Evolutionary conservation across 2,329 filamentous ascomycete species (phyloP).

Genomic region (Cladophialophora bantiana): DNA sequence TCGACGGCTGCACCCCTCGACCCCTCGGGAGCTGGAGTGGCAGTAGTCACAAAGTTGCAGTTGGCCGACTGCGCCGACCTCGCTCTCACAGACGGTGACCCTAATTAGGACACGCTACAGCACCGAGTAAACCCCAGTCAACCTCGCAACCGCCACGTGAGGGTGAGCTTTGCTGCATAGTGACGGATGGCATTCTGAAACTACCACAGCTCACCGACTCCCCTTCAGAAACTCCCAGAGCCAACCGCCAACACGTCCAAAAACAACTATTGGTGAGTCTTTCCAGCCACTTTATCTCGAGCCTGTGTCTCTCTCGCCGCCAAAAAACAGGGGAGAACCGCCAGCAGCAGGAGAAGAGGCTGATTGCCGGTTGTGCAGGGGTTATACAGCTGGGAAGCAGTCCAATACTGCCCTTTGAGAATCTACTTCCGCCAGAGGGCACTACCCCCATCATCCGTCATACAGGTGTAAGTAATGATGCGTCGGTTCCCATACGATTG

Average conservation of each 20-base stretch:
- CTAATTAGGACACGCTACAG: background rate
- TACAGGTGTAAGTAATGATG: background rate
- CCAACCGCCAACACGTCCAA: background rate
- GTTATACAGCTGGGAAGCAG: background rate
- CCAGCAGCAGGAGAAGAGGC: background rate
- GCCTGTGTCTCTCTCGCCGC: background rate
- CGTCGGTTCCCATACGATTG: background rate
- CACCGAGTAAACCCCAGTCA: background rate
- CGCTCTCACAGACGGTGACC: background rate
- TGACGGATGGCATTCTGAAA: background rate
- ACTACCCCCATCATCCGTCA: background rate
- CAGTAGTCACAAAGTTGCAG: background rate
- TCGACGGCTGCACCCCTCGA: background rate
- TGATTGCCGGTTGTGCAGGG: background rate
- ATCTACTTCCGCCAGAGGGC: background rate
- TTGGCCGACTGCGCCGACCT: slow-evolving; percentile 3
- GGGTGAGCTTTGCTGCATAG: slow-evolving; percentile 8
- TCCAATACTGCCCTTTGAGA: background rate
- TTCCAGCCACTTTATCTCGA: background rate
- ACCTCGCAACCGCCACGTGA: background rate
- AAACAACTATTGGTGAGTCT: background rate
- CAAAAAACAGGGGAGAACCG: background rate
- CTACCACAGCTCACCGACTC: background rate
- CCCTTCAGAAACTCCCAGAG: background rate
- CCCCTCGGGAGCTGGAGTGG: background rate